phyloP scores from a whole-genome alignment of 2,329 filamentous ascomycete species.

The Aspergillus pseudonomiae region DNA sequence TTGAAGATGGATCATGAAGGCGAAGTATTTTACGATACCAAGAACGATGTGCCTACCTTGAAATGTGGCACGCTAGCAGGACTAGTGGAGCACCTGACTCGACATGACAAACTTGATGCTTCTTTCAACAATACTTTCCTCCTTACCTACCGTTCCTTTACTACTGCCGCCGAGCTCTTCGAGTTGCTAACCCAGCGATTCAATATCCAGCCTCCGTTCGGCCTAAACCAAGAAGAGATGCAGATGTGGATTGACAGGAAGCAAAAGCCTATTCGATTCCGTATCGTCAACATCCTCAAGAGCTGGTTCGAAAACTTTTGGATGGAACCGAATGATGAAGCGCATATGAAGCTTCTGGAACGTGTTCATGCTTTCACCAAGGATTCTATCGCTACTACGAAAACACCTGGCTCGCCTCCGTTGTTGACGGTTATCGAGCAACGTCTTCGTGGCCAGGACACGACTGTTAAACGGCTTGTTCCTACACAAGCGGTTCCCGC shows the following conservation, averaged over 20 bases:
- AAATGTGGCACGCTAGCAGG: conserved; percentile 88
- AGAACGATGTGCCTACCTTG: conserved; percentile 72
- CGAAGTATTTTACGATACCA: conserved; percentile 87
- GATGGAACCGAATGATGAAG: conserved; percentile 92
- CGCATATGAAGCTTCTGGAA: conserved; percentile 82
- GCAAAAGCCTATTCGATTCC: conserved; percentile 92
- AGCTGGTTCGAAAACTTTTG: conserved; percentile 98
- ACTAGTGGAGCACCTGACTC: conserved; percentile 90
- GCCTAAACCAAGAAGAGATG: conserved; percentile 73
- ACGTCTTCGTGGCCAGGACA: conserved; percentile 83
- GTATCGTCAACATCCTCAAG: conserved; percentile 96
- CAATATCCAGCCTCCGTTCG: conserved; percentile 86
- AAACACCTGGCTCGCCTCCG: conserved; percentile 83
- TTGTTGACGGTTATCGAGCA: conserved; percentile 88
- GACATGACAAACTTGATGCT: conserved; percentile 92
- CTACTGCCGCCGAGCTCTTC: conserved; percentile 84
- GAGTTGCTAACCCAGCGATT: conserved; percentile 91
- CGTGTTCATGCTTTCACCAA: conserved; percentile 89
- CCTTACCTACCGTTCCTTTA: conserved; percentile 94
- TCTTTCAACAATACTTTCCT: conserved; percentile 98
- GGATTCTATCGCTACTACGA: conserved; percentile 88
- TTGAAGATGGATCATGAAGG: conserved; percentile 83
- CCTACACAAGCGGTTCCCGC: conserved; percentile 81
- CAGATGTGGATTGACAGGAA: conserved; percentile 91
- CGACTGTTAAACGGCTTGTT: conserved; percentile 80